These are phyloP conservation scores for Cryptosporidium ryanae DNA, from an alignment of 169 alveolate genomes.

Conservation along the genomic window DNA sequence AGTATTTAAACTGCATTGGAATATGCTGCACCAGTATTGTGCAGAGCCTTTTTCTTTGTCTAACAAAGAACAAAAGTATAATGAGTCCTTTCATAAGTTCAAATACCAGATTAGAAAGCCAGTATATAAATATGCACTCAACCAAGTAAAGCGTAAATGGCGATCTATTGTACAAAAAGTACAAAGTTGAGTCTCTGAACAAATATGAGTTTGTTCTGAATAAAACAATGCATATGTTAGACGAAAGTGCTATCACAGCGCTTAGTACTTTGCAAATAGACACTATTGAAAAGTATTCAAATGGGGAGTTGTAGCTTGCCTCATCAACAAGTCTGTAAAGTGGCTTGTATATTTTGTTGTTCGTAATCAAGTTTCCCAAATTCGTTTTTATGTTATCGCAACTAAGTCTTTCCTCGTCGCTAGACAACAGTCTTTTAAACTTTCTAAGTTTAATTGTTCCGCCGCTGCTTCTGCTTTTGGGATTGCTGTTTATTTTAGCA, in stretches of 20 bases:
- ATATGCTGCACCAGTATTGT: constrained; percentile 39
- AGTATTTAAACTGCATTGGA: constrained; percentile 63
- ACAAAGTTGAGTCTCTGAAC: constrained; percentile 63
- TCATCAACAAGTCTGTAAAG: constrained; percentile 48
- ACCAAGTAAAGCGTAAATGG: constrained; percentile 34
- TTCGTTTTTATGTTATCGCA: constrained; percentile 55
- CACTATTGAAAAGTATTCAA: constrained; percentile 45
- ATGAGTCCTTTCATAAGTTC: constrained; percentile 60
- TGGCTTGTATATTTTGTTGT: constrained; percentile 46
- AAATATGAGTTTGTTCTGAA: constrained; percentile 50
- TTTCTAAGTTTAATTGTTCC: not conserved
- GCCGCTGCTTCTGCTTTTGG: not conserved
- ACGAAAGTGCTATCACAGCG: constrained; percentile 45
- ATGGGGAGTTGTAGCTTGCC: constrained; percentile 60
- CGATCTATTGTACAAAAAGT: constrained; percentile 39
- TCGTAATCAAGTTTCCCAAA: constrained; percentile 36
- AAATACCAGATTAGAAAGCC: constrained; percentile 52
- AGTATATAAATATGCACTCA: constrained; percentile 39
- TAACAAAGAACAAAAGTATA: constrained; percentile 32
- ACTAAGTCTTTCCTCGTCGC: constrained; percentile 31
- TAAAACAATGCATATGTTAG: constrained; percentile 44
- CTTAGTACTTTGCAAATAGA: constrained; percentile 38
- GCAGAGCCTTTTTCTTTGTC: constrained; percentile 69
- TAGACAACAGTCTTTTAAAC: constrained; percentile 25
- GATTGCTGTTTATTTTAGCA: no score